Evolutionary conservation across 164 flowering plant genomes (phyloP), one percentile per base, ranked within the genome.

Genomic region (Santalum album): DNA sequence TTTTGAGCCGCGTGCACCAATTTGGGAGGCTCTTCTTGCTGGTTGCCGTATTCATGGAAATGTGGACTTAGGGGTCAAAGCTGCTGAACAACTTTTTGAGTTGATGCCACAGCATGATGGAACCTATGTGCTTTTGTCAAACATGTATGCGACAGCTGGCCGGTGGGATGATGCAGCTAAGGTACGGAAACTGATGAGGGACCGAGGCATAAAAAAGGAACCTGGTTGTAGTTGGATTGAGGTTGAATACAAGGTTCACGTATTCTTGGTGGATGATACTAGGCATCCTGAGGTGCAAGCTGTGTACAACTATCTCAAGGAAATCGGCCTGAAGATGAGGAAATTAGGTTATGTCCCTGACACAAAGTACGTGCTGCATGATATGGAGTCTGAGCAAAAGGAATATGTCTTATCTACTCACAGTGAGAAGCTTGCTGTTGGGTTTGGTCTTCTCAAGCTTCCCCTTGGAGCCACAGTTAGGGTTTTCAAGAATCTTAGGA

Each of bases 211-310:
- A 54, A 86, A 82, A 74, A 86, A 86, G 57, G 89, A 86, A 59
- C 95, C 95, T 24, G 96, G 79, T n/a, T 86, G 96, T 65, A 89
- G 96, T 59, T 86, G 95, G 95, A 70, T 88, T 23, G 85, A 86
- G 51, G 84, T 86, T 48, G 89, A 73, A 15, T 78, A 60, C 66
- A 69, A 67, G 61, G 86, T 88, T 10, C 86, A 86, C 59, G 86
- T 81, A 14, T 88, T 88, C 69, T 61, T 86, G 72, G 95, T 79
- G 18, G 82, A 69, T 66, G 96, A 88, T 53, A 60, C 78, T 1
- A 25, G 15, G 52, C 96, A 86, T 59, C 89, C 89, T 21, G 86
- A 86, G 59, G 72, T 75, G 34, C 68, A 72, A 20, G 64, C 57
- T 53, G 77, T 86, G 6, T 86, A 78, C 50, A 49, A 32, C 12